Percentiles rank a stretch among this genome's conserved stretches.
phyloP scores from a whole-genome alignment of 495 filamentous ascomycete species.

The Hypoxylon fuscum region DNA sequence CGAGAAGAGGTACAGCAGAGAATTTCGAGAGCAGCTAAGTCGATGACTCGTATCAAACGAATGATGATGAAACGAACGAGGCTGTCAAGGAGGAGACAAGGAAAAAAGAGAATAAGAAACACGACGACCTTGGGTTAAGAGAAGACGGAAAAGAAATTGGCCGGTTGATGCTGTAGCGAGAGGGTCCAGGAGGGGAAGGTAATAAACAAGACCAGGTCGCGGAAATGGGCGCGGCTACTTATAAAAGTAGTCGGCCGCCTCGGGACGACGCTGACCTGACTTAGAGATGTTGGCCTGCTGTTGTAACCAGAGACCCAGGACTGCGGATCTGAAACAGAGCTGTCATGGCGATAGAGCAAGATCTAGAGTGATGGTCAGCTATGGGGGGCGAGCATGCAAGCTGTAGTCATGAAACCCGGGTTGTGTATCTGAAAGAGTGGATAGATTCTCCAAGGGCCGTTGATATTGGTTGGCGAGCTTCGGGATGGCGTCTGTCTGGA shows the following conservation, averaged over 20 bases:
- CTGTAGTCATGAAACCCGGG: slow-evolving; percentile 55
- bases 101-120: slow-evolving; percentile 40
- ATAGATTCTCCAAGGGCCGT: slow-evolving; percentile 48
- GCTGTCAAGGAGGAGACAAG: slow-evolving; percentile 34
- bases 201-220: slow-evolving; percentile 44
- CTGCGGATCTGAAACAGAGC: slow-evolving; percentile 56
- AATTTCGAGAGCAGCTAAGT: slow-evolving; percentile 20
- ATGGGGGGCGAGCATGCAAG: slow-evolving; percentile 46
- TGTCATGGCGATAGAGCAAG: slow-evolving; percentile 44
- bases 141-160: slow-evolving; percentile 46
- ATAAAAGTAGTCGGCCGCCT: slow-evolving; percentile 41
- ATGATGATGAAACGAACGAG: slow-evolving; percentile 48
- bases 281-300: slow-evolving; percentile 33
- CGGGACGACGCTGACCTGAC: slow-evolving; percentile 17
- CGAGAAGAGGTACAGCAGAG: slow-evolving; percentile 17
- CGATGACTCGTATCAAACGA: slow-evolving; percentile 58
- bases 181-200: slow-evolving; percentile 44
- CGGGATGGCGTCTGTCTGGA: slow-evolving; percentile 61
- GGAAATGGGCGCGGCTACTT: slow-evolving; percentile 47
- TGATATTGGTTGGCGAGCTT: slow-evolving; percentile 57
- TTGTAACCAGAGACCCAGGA: slow-evolving; percentile 39
- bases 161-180: slow-evolving; percentile 47
- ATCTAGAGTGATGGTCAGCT: slow-evolving; percentile 42
- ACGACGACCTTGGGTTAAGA: slow-evolving; percentile 37
- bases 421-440: slow-evolving; percentile 59